Evolutionary conservation across 2,329 filamentous ascomycete genomes (phyloP).

Genomic region (Pyrenophora tritici-repentis): DNA sequence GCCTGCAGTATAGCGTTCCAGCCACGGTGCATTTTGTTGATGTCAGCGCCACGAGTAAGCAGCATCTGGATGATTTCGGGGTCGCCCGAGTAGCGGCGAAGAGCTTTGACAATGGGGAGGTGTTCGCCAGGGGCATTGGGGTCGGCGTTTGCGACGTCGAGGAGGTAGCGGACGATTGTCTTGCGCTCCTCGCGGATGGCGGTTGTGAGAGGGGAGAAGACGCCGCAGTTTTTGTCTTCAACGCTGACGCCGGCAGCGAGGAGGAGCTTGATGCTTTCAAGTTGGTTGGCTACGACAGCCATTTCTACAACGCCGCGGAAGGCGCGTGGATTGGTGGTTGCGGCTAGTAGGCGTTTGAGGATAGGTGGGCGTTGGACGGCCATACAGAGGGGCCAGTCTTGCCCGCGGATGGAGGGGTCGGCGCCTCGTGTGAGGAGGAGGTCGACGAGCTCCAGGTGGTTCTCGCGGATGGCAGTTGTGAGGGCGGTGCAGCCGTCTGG

Average conservation of each 20-base stretch:
- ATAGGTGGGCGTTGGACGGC: slow-evolving; percentile 66
- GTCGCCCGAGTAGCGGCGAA: slow-evolving; percentile 65
- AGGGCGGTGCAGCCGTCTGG: slow-evolving; percentile 65
- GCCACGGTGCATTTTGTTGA: slow-evolving; percentile 59
- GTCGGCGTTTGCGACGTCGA: slow-evolving; percentile 66
- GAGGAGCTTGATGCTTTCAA: slow-evolving; percentile 69
- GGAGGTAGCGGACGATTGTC: slow-evolving; percentile 65
- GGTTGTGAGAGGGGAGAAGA: slow-evolving; percentile 71
- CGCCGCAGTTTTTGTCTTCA: slow-evolving; percentile 73
- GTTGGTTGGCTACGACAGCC: slow-evolving; percentile 68
- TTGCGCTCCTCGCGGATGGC: slow-evolving; percentile 67
- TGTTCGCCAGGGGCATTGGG: slow-evolving; percentile 72
- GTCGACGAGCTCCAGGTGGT: slow-evolving; percentile 64
- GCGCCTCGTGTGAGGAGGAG: slow-evolving; percentile 63
- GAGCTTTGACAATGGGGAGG: slow-evolving; percentile 71
- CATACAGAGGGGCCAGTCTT: slow-evolving; percentile 74
- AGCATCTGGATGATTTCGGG: slow-evolving; percentile 67
- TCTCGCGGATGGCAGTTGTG: slow-evolving; percentile 68
- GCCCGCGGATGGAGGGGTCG: slow-evolving; percentile 65
- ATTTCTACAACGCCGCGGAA: slow-evolving; percentile 71
- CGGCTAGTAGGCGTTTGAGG: slow-evolving; percentile 61
- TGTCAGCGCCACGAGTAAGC: slow-evolving; percentile 66
- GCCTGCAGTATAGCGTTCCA: slow-evolving; percentile 45
- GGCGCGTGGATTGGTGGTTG: slow-evolving; percentile 62
- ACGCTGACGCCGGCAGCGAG: slow-evolving; percentile 68